These are phyloP conservation scores for Canna indica DNA, from an alignment of 176 grass and related monocot species.

Conservation along the genomic window DNA sequence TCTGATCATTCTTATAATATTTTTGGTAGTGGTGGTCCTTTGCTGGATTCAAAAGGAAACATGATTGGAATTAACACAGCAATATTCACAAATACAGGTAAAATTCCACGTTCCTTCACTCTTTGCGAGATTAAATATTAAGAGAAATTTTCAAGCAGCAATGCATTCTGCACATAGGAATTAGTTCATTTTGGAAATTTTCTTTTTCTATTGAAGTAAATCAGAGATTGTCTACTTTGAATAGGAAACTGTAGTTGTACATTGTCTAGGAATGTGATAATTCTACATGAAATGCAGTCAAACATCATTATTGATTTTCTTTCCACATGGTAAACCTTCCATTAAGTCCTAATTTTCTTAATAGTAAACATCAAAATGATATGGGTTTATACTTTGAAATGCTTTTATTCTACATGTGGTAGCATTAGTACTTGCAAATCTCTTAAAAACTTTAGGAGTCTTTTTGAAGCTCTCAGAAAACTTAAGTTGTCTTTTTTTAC, in stretches of 20 bases:
- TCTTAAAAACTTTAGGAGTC: no score
- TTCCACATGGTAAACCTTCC: neutral
- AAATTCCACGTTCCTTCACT: neutral
- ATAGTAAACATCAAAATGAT: no score
- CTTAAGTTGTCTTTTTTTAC: no score
- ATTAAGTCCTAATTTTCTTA: no score
- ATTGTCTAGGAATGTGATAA: neutral
- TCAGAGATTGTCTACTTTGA: neutral
- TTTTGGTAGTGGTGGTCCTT: conserved; percentile 83
- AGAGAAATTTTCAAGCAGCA: neutral
- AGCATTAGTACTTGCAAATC: no score
- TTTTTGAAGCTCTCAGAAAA: no score
- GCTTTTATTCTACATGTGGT: no score
- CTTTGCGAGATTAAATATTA: neutral
- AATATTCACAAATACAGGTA: conserved; percentile 97
- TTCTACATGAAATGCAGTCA: neutral
- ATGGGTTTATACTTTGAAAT: no score
- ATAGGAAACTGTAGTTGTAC: neutral
- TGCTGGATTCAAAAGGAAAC: conserved; percentile 87
- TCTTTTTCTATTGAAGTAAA: neutral
- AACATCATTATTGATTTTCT: neutral
- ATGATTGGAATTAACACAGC: conserved; percentile 96
- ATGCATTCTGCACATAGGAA: neutral
- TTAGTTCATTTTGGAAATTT: neutral
- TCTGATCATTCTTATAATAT: conserved; percentile 1